phyloP scores from a whole-genome alignment of 2,329 filamentous ascomycete species.

The Stagonosporopsis vannaccii region DNA sequence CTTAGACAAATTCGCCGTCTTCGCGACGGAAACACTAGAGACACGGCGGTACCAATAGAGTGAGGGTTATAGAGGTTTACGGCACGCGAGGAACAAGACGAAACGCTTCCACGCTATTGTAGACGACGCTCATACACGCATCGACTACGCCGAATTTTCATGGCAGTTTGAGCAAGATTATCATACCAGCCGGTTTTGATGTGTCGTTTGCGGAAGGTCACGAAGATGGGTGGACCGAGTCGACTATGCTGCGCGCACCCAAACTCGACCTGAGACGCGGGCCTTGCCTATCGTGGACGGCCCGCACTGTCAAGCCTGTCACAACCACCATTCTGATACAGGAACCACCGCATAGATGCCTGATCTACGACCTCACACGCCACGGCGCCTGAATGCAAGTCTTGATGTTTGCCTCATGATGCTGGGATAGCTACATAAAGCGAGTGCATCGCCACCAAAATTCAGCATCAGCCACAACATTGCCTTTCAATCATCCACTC shows the following conservation, averaged over 20 bases:
- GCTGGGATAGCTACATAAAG: constrained; percentile 16
- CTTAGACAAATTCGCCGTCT: not conserved
- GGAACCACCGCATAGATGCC: constrained; percentile 18
- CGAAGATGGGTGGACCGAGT: not conserved
- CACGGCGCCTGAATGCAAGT: constrained; percentile 12
- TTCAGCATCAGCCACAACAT: not conserved
- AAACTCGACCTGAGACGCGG: constrained; percentile 19
- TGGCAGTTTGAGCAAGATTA: not conserved
- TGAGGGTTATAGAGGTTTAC: not conserved
- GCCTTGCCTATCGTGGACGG: constrained; percentile 10
- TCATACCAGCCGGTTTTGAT: not conserved
- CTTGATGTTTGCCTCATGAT: constrained; percentile 7
- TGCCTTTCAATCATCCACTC: not conserved
- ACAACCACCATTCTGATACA: constrained; percentile 19
- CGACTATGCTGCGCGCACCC: constrained; percentile 6
- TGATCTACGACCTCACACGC: constrained; percentile 21
- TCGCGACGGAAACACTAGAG: too few relatives aligned
- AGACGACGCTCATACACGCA: not conserved
- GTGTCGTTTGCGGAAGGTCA: not conserved
- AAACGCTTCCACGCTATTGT: not conserved
- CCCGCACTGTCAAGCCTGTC: constrained; percentile 24
- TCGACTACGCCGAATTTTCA: not conserved
- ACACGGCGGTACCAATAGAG: not conserved
- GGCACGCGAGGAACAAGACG: not conserved
- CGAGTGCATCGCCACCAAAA: not conserved